A percentile compares a stretch with the other conserved stretches of the same genome.
Conservation (phyloP, 208 protist species). For the Strigomonas galati region DNA sequence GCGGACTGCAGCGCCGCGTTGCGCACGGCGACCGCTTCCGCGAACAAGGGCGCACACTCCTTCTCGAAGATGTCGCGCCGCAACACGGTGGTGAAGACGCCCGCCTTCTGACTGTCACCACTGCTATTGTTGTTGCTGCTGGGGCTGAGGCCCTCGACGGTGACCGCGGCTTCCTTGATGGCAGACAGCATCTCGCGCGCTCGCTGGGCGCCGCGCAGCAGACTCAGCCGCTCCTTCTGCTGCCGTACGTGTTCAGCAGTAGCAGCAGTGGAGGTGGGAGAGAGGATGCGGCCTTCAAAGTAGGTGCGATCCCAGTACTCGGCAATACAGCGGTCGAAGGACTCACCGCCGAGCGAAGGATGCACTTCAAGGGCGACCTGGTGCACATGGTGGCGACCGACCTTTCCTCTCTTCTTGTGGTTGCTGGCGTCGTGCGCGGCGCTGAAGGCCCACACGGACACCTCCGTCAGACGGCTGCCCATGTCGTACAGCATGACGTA, state of each 20-base stretch:
- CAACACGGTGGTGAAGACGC: constrained; percentile 46
- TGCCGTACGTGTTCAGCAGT: constrained; percentile 17
- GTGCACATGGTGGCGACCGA: background rate
- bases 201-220: constrained; percentile 74
- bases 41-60: constrained; percentile 55
- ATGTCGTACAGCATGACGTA: constrained; percentile 88
- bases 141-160: constrained; percentile 64
- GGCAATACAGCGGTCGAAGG: constrained; percentile 89
- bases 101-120: background rate
- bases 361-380: constrained; percentile 46
- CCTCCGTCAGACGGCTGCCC: constrained; percentile 73
- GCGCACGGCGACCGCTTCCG: constrained; percentile 24
- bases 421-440: background rate
- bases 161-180: constrained; percentile 77
- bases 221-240: constrained; percentile 46
- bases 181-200: constrained; percentile 88
- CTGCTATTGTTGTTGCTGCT: background rate
- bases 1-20: constrained; percentile 19
- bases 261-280: constrained; percentile 12
- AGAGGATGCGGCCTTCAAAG: constrained; percentile 30
- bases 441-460: constrained; percentile 59
- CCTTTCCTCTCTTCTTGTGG: background rate
- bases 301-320: constrained; percentile 63
- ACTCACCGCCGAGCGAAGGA: constrained; percentile 66
- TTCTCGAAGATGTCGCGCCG: constrained; percentile 60